phyloP scores from a whole-genome alignment of 202 grass and related monocot species.

The Zoysia matrella region DNA sequence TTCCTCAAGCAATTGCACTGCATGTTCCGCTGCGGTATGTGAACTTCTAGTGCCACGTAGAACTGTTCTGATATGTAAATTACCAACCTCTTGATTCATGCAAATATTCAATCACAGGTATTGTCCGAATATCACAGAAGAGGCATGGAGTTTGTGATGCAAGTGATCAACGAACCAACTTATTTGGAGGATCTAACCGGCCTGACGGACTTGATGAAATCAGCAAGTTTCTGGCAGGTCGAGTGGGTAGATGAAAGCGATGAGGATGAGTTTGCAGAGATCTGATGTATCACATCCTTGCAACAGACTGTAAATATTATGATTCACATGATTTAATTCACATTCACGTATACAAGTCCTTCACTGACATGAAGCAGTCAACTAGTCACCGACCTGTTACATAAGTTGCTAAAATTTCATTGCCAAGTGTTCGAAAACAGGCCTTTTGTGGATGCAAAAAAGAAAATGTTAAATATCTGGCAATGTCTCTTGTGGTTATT shows the following conservation, averaged over 20 bases:
- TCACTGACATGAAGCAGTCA: not conserved
- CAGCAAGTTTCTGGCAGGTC: constrained; percentile 49
- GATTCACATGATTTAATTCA: no score
- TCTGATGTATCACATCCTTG: constrained; percentile 33
- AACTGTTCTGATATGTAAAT: not conserved
- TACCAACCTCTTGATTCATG: constrained; percentile 10
- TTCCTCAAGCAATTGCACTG: constrained; percentile 87
- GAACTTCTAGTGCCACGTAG: constrained; percentile 12
- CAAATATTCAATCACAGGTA: constrained; percentile 53
- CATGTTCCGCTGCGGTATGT: constrained; percentile 80
- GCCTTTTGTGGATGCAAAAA: no score
- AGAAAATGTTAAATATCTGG: no score
- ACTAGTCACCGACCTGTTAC: not conserved
- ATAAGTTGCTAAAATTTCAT: no score
- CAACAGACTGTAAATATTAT: constrained; percentile 31
- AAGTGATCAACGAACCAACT: constrained; percentile 89
- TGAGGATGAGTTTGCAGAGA: constrained; percentile 46
- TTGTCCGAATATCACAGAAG: constrained; percentile 76
- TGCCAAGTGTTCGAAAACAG: no score
- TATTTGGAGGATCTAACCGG: constrained; percentile 94
- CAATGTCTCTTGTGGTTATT: no score
- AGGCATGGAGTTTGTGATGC: constrained; percentile 85
- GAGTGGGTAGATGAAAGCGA: constrained; percentile 70
- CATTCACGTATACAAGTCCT: not conserved
- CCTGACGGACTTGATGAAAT: constrained; percentile 83